A percentile compares a stretch with the other conserved stretches of the same genome.
These are phyloP conservation scores for Macrocystidia cucumis DNA, from an alignment of 1,284 basidiomycete species.

Conservation along the genomic window DNA sequence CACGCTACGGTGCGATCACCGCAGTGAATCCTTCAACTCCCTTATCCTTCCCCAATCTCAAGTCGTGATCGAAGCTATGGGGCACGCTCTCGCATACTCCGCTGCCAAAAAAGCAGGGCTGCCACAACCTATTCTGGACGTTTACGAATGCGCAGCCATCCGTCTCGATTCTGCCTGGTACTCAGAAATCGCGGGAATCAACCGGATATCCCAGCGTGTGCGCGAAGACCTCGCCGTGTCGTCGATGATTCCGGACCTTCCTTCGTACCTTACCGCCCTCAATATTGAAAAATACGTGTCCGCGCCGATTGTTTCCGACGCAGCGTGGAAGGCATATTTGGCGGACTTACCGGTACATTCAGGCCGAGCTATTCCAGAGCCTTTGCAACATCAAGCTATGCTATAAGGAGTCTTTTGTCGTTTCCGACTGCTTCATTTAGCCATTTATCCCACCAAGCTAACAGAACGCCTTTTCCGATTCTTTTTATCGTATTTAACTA, in stretches of 20 bases:
- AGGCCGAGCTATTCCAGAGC: constrained; percentile 25
- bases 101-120: constrained; percentile 31
- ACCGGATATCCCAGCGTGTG: constrained; percentile 31
- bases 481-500: too few species aligned
- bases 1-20: constrained; percentile 31
- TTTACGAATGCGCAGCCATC: constrained; percentile 42
- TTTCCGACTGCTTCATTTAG: too few species aligned
- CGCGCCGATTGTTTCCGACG: constrained; percentile 44
- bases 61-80: constrained; percentile 37
- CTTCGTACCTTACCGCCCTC: constrained; percentile 31
- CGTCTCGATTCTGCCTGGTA: constrained; percentile 47
- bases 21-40: constrained; percentile 35
- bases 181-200: constrained; percentile 34
- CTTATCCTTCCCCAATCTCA: constrained; percentile 43
- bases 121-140: constrained; percentile 38
- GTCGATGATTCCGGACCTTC: constrained; percentile 32
- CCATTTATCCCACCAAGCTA: too few species aligned
- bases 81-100: constrained; percentile 45
- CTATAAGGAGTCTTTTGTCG: too few species aligned
- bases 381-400: too few species aligned
- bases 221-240: constrained; percentile 37
- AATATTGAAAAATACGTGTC: constrained; percentile 37
- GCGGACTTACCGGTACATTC: constrained; percentile 28
- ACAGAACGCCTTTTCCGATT: too few species aligned
- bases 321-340: constrained; percentile 39